Base-by-base conservation (phyloP, 140 eudicot genomes). In the Anethum foeniculum region DNA sequence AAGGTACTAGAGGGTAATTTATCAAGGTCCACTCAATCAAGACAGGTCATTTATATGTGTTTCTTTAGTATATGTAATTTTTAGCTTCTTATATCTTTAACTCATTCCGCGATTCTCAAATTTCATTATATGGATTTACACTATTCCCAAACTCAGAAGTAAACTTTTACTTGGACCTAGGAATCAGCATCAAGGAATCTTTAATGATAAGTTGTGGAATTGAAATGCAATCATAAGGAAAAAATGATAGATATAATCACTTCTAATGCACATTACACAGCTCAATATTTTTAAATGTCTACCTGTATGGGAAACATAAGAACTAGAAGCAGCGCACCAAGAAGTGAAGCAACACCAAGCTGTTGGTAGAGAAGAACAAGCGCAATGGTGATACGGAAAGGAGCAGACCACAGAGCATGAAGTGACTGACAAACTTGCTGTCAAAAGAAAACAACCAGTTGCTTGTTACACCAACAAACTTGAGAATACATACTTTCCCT, bases 361-460 rank as follows among this genome's bases (percentile, higher is more conserved):
- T 92, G 93, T 84, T 85, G 91, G 89, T 89, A 95, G 9, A 95
- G 96, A 86, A 92, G 95, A 84, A 92, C 88, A 95, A 95, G 79
- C 62, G 99, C 89, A 60, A 95, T 64, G 81, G 80, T 77, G 79
- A 95, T 95, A 60, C 99, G 97, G 77, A 95, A 90, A 39, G 99
- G 99, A 78, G 93, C 92, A 60, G 99, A 95, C 99, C 97, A 95
- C 84, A 95, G 68, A 68, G 91, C 85, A 84, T 95, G 97, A 80
- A 95, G 97, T 43, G 88, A 86, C 82, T 90, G 97, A 84, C 90
- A 83, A 80, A 90, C 85, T 95, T 92, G 99, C 99, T 95, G 93
- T 77, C 80, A 30, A 85, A 85, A 82, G 79, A 72, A 30, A 81
- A 58, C 39, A 78, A 51, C n/a, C 56, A 78, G 4, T 21, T 23